Conservation (phyloP, 176 grass and related monocot species). For the Oryza longistaminata region DNA sequence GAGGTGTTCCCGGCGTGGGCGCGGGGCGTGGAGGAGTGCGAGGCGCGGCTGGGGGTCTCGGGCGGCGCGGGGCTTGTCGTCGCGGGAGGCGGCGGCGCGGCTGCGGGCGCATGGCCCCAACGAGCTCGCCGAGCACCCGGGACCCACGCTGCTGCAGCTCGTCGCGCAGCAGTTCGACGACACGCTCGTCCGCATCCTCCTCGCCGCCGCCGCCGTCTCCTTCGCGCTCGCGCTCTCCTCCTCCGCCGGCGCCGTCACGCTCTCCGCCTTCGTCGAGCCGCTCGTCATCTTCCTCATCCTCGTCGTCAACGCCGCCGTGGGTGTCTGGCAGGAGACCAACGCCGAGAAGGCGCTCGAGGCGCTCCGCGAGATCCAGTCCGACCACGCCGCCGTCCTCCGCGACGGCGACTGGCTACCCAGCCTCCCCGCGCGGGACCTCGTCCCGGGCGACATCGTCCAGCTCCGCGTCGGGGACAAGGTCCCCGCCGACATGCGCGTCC, state of each 20-base stretch:
- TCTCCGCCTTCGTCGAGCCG: slow-evolving; percentile 88
- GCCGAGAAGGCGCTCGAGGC: slow-evolving; percentile 86
- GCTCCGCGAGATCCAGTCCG: slow-evolving; percentile 81
- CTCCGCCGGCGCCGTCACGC: slow-evolving; percentile 33
- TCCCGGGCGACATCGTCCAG: slow-evolving; percentile 77
- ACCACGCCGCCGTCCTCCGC: slow-evolving; percentile 70
- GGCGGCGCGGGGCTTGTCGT: slow-evolving; percentile 29
- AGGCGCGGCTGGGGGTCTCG: slow-evolving; percentile 32
- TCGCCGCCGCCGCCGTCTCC: slow-evolving; percentile 80
- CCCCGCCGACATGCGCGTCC: slow-evolving; percentile 84
- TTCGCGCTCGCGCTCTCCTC: slow-evolving; percentile 77
- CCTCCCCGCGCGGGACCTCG: slow-evolving; percentile 65
- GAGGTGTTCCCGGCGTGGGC: slow-evolving; percentile 80
- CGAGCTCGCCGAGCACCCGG: slow-evolving; percentile 83
- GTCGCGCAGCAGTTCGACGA: slow-evolving; percentile 78
- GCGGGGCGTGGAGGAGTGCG: slow-evolving; percentile 58
- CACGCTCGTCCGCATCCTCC: slow-evolving; percentile 86
- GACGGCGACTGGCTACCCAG: slow-evolving; percentile 48
- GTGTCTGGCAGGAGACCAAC: slow-evolving; percentile 94
- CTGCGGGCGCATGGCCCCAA: slow-evolving; percentile 48
- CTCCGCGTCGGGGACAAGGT: slow-evolving; percentile 87
- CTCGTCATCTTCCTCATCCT: slow-evolving; percentile 97
- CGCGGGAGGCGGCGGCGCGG: slow-evolving; percentile 43
- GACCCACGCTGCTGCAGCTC: slow-evolving; percentile 65
- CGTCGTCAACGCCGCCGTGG: slow-evolving; percentile 82